Evolutionary conservation across 129 eudicot genomes (phyloP), one percentile per base, ranked within the genome.

Genomic region (Artemisia argyi): DNA sequence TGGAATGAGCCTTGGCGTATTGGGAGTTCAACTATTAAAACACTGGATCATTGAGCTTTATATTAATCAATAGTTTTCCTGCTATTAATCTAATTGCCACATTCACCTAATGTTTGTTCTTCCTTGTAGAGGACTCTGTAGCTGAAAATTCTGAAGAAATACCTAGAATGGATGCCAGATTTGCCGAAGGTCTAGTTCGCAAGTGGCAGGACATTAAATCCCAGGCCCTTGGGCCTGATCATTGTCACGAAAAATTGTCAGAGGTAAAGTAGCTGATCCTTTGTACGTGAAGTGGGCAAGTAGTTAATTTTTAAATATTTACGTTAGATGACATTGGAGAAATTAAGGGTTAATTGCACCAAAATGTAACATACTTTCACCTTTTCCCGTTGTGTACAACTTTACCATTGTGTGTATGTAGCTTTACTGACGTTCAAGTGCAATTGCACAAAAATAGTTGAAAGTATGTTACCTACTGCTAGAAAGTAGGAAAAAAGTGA

Each of bases 171-270:
- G 96, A 94, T 86, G 97, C 97, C 22, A 88, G 89, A 73, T 76
- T 81, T 24, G 99, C 99, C 0, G 99, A 94, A 81, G 71, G 62
- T 77, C 35, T 90, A 62, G 99, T 94, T 71, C 96, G 96, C 69
- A 90, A 86, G 80, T 94, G 99, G 99, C 99, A 94, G 83, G 78
- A 62, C 64, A 60, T 88, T 50, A 94, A 94, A 78, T 88, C 99
- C 17, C 84, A 84, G 78, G 97, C 99, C 44, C 96, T 94, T 68
- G 99, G 99, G 67, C 89, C 89, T 62, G 87, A 85, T 83, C 99
- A 94, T 78, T 61, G 76, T 75, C 68, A 79, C 46, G 87, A 62
- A 26, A 88, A 85, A 63, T 77, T 94, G 79, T 81, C 89, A 7
- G 97, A 94, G 94, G 99, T 94, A 47, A 81, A 75, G 52, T 70